Evolutionary conservation across 2,329 filamentous ascomycete genomes (phyloP).

Genomic region (Arthrocladium fulminans): DNA sequence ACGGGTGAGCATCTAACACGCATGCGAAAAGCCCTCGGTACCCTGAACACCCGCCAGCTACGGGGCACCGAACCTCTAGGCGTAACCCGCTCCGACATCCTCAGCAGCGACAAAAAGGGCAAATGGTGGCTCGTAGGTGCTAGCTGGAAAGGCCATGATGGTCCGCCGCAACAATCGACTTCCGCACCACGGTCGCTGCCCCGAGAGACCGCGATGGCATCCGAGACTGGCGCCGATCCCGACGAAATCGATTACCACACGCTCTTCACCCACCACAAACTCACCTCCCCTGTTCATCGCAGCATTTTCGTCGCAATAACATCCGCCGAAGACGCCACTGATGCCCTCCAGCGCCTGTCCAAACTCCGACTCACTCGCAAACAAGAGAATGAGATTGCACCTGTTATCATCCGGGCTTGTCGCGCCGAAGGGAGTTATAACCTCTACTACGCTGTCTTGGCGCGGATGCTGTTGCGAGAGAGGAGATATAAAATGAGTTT

Average conservation of each 20-base stretch:
- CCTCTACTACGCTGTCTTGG: conserved; percentile 84
- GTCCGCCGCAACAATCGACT: conserved; percentile 22
- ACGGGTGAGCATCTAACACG: conserved; percentile 72
- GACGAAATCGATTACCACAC: conserved; percentile 55
- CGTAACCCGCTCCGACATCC: conserved; percentile 72
- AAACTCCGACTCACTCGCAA: conserved; percentile 79
- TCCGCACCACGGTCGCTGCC: conserved; percentile 2
- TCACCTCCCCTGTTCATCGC: conserved; percentile 77
- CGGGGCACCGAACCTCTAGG: conserved; percentile 74
- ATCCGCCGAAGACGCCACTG: conserved; percentile 72
- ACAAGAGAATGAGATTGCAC: conserved; percentile 77
- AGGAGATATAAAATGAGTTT: conserved; percentile 73
- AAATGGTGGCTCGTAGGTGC: conserved; percentile 99
- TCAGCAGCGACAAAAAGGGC: conserved; percentile 72
- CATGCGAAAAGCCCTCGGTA: conserved; percentile 81
- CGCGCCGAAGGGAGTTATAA: conserved; percentile 80
- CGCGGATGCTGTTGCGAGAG: conserved; percentile 60
- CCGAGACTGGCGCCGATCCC: conserved; percentile 29
- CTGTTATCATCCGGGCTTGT: conserved; percentile 78
- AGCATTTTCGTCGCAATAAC: conserved; percentile 92
- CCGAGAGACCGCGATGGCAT: conserved; percentile 1
- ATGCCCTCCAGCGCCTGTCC: conserved; percentile 68
- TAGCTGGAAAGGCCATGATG: conserved; percentile 57
- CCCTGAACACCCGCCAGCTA: conserved; percentile 56
- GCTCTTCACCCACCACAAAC: conserved; percentile 70